These are phyloP conservation scores for Terfezia claveryi DNA, from an alignment of 495 filamentous ascomycete genomes.

Conservation along the genomic window DNA sequence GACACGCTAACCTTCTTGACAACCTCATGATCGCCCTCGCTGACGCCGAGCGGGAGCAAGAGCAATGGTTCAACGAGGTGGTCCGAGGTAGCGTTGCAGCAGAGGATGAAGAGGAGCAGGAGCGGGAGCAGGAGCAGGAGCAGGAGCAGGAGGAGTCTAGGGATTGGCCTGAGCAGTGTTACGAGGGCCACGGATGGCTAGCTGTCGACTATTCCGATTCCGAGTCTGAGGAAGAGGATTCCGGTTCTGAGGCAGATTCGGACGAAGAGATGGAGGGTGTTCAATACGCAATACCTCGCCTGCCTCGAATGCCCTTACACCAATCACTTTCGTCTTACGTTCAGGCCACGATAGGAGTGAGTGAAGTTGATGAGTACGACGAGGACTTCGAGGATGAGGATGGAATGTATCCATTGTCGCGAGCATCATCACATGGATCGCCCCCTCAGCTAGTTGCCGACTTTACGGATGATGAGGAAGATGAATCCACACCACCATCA, in stretches of 20 bases:
- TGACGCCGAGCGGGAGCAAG: constrained; percentile 86
- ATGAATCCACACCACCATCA: constrained; percentile 64
- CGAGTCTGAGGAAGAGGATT: constrained; percentile 23
- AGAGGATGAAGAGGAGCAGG: constrained; percentile 31
- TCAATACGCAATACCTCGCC: constrained; percentile 3
- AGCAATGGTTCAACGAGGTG: constrained; percentile 93
- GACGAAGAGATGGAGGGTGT: constrained; percentile 21
- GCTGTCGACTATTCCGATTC: constrained; percentile 27
- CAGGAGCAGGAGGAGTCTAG: constrained; percentile 44
- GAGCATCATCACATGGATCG: constrained; percentile 44
- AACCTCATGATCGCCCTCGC: constrained; percentile 84
- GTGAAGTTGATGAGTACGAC: constrained; percentile 32
- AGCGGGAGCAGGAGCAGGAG: constrained; percentile 57
- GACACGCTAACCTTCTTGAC: constrained; percentile 96
- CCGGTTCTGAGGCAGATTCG: constrained; percentile 23
- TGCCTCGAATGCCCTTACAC: neutral
- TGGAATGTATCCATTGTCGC: constrained; percentile 45
- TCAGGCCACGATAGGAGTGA: constrained; percentile 10
- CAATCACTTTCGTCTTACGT: constrained; percentile 9
- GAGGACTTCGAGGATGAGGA: constrained; percentile 43
- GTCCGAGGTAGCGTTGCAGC: constrained; percentile 47
- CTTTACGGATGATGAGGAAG: constrained; percentile 45
- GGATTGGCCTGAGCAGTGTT: constrained; percentile 27
- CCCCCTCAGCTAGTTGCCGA: constrained; percentile 40
- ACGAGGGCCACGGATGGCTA: constrained; percentile 26